Percentiles rank a stretch among this genome's conserved stretches.
Evolutionary conservation across 352 stramenopile genomes (phyloP).

Genomic region (Globisporangium parvum): DNA sequence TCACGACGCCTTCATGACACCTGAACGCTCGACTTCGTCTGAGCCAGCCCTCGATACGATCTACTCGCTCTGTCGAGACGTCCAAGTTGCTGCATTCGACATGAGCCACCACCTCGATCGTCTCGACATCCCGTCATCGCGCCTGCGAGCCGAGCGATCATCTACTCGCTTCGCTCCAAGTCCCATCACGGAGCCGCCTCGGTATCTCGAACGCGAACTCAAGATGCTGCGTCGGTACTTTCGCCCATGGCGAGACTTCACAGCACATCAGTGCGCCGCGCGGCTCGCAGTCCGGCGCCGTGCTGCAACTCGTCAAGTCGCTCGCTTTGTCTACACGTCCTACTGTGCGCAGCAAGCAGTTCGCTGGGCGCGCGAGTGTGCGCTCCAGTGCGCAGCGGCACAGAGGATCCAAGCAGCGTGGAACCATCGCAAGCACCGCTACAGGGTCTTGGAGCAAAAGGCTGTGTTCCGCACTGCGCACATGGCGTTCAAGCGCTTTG

Average conservation of each 20-base stretch:
- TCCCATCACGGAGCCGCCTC: conserved; percentile 5
- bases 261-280: conserved; percentile 14
- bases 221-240: conserved; percentile 65
- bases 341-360: conserved; percentile 2
- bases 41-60: conserved; percentile 12
- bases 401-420: conserved; percentile 26
- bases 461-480: conserved; percentile 30
- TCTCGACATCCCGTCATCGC: background rate
- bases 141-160: too few relatives aligned
- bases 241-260: conserved; percentile 25
- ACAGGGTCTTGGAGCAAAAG: conserved; percentile 3
- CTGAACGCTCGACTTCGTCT: background rate
- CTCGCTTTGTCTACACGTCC: conserved; percentile 18
- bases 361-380: conserved; percentile 6
- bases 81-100: conserved; percentile 14
- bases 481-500: conserved; percentile 33
- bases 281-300: conserved; percentile 20
- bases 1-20: background rate
- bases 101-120: conserved; percentile 6
- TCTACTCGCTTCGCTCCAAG: background rate
- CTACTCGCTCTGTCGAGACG: conserved; percentile 12
- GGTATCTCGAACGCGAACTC: conserved; percentile 55
- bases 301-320: conserved; percentile 22
- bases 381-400: conserved; percentile 12
- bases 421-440: conserved; percentile 10